Evolutionary conservation across 1,139 yeast species (phyloP), one percentile per base, ranked within the genome.

Genomic region (Scheffersomyces illinoinensis): DNA sequence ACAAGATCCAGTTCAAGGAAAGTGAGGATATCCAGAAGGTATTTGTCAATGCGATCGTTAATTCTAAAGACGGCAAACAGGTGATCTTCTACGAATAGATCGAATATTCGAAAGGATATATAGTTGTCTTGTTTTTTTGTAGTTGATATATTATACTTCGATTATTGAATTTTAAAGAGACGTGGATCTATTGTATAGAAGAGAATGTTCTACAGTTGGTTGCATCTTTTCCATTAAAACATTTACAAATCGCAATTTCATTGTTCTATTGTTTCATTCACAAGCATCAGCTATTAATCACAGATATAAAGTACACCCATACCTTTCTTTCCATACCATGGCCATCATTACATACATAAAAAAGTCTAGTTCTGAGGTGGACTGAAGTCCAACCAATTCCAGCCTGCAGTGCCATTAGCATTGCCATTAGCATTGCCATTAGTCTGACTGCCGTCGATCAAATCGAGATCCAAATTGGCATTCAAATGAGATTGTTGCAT

Each of bases 381-480:
- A 48, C 51, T 64, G 54, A 64, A 63, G 53, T 65, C 68, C 54
- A 65, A 59, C 68, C 68, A 65, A 55, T 63, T 63, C 68, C 68
- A 65, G 51, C 57, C 61, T 18, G 56, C 61, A 24, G 57, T 59
- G 26, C 53, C 57, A 20, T 24, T 24, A 24, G 10, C 33, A 24
- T 57, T 59, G 26, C 53, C 57, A 20, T 24, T 24, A 24, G 10
- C 33, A 24, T 39, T 56, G 26, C 54, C 26, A 21, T 48, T 21
- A 6, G 21, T 17, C 26, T 48, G 51, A 24, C 51, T n/a, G 17
- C 24, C n/a, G 26, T 48, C 51, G n/a, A 48, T 48, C 51, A 48
- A 20, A 24, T 20, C 24, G 19, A 48, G 51, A 24, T 48, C 51
- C 14, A 48, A 20, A 19, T 48, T 24, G 1, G 26, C 26, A 33